These are phyloP conservation scores for Balamuthia mandrillaris DNA, from an alignment of 208 protist species.

Conservation along the genomic window DNA sequence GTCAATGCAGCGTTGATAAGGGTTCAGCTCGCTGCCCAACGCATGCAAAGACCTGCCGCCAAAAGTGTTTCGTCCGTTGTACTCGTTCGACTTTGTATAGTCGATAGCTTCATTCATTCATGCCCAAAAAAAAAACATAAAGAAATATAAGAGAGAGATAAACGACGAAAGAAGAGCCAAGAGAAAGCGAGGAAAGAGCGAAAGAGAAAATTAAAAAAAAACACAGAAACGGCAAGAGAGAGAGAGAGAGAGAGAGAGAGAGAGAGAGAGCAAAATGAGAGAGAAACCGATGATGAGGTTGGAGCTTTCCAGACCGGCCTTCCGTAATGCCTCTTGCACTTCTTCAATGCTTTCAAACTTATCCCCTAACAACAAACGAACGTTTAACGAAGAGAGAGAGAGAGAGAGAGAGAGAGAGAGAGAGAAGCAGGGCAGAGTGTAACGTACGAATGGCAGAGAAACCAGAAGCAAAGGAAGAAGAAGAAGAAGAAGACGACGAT, in stretches of 20 bases:
- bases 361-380: background rate
- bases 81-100: no score
- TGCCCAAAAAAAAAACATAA: background rate
- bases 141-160: background rate
- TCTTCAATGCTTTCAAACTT: slow-evolving; percentile 32
- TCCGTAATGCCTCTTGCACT: slow-evolving; percentile 19
- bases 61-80: background rate
- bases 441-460: no score
- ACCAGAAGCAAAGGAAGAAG: no score
- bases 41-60: slow-evolving; percentile 1
- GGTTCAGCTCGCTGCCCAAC: background rate
- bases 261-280: background rate
- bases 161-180: background rate
- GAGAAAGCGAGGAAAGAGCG: background rate
- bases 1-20: slow-evolving; percentile 1
- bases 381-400: no score
- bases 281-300: slow-evolving; percentile 43
- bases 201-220: background rate
- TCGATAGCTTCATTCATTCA: no score
- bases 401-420: no score
- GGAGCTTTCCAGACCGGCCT: slow-evolving; percentile 37
- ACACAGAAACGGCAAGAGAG: background rate
- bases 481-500: no score
- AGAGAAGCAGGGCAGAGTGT: no score
- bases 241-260: background rate